Percentiles rank a stretch among this genome's conserved stretches.
These are phyloP conservation scores for Fusarium compactum DNA, from an alignment of 2,329 filamentous ascomycete species.

Conservation along the genomic window DNA sequence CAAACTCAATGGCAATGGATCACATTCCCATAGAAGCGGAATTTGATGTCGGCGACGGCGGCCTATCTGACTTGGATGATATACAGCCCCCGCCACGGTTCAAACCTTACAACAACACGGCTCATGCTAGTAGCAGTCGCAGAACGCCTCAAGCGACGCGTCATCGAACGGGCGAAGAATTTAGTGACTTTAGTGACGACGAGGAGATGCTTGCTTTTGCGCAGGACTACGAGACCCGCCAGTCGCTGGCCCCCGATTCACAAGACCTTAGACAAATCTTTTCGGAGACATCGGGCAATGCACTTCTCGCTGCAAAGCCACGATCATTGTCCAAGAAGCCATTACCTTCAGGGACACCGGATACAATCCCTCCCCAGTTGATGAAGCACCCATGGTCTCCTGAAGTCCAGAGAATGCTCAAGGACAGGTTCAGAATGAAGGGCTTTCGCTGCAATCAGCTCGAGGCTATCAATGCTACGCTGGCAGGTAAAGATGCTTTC, in stretches of 20 bases:
- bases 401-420: constrained; percentile 84
- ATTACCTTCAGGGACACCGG: constrained; percentile 40
- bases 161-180: constrained; percentile 50
- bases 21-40: constrained; percentile 30
- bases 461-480: constrained; percentile 94
- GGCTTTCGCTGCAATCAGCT: constrained; percentile 93
- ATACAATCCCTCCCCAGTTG: constrained; percentile 61
- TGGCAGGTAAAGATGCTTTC: constrained; percentile 89
- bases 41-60: constrained; percentile 46
- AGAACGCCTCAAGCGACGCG: constrained; percentile 32
- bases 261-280: constrained; percentile 55
- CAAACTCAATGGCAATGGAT: constrained; percentile 4
- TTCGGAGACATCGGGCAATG: constrained; percentile 64
- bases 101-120: constrained; percentile 14
- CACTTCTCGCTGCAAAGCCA: constrained; percentile 49
- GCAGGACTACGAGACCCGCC: constrained; percentile 61
- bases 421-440: constrained; percentile 83
- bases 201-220: constrained; percentile 66
- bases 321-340: constrained; percentile 52
- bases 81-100: constrained; percentile 37
- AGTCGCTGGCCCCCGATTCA: constrained; percentile 46
- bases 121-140: constrained; percentile 16
- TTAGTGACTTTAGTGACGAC: constrained; percentile 64
- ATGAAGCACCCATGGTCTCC: constrained; percentile 84
- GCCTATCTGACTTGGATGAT: constrained; percentile 50